These are phyloP conservation scores for Ceratobasidium sp. DNA, from an alignment of 1,284 basidiomycete species.

Conservation along the genomic window DNA sequence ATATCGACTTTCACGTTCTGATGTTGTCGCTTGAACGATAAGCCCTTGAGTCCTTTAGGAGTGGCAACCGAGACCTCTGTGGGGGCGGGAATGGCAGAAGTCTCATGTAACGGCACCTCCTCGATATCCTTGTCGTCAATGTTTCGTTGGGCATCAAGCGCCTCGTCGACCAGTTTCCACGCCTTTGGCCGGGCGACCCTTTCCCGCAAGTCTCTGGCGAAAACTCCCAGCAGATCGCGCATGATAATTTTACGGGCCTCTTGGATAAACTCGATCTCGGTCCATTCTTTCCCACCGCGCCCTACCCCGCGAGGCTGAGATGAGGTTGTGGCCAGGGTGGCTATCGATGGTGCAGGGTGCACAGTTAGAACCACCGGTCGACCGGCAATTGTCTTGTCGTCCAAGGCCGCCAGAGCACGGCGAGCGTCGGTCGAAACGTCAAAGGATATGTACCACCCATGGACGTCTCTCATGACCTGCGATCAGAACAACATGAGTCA, in stretches of 20 bases:
- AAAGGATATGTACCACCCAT: constrained; percentile 75
- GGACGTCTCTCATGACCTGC: constrained; percentile 69
- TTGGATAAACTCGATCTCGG: constrained; percentile 54
- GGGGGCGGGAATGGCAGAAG: constrained; percentile 38
- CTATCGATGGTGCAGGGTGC: constrained; percentile 55
- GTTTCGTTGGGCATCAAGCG: constrained; percentile 43
- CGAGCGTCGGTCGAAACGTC: constrained; percentile 62
- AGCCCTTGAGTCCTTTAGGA: constrained; percentile 34
- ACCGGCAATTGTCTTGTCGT: constrained; percentile 54
- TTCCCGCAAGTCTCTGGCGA: constrained; percentile 75
- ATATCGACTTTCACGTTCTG: constrained; percentile 38
- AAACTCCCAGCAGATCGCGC: constrained; percentile 63
- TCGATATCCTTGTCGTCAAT: constrained; percentile 52
- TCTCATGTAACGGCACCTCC: constrained; percentile 46
- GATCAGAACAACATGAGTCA: constrained; percentile 14
- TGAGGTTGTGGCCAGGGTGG: constrained; percentile 25
- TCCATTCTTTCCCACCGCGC: constrained; percentile 54
- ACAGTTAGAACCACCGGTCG: constrained; percentile 65
- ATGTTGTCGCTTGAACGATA: constrained; percentile 36
- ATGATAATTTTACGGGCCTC: constrained; percentile 64
- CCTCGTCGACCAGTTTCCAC: constrained; percentile 60
- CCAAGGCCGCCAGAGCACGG: constrained; percentile 47
- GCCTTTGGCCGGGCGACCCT: constrained; percentile 66
- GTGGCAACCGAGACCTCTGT: constrained; percentile 29
- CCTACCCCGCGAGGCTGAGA: constrained; percentile 29